Evolutionary conservation across 108 stramenopile genomes (phyloP).

Genomic region (Nitzschia inconspicua): DNA sequence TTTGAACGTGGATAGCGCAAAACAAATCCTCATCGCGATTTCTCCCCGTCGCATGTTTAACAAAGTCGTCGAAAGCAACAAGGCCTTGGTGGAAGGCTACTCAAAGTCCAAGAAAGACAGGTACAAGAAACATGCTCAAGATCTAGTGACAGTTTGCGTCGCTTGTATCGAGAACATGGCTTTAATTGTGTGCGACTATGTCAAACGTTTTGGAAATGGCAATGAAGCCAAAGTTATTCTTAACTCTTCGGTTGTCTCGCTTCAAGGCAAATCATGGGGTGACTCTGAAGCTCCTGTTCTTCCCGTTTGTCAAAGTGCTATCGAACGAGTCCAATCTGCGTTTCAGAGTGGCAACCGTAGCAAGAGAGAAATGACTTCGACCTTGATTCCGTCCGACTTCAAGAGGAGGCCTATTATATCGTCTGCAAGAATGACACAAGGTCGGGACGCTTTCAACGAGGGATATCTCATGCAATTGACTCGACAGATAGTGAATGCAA

Average conservation of each 20-base stretch:
- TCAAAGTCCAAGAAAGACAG: conserved; percentile 34
- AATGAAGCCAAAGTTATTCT: conserved; percentile 30
- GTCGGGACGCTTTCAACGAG: conserved; percentile 14
- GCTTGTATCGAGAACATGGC: conserved; percentile 62
- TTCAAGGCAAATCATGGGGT: conserved; percentile 30
- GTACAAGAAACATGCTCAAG: conserved; percentile 34
- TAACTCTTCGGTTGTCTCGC: conserved; percentile 23
- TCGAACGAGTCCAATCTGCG: conserved; percentile 36
- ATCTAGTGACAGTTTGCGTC: conserved; percentile 42
- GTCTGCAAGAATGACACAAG: conserved; percentile 7
- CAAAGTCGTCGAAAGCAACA: conserved; percentile 32
- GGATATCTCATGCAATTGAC: conserved; percentile 42
- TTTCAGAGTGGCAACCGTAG: conserved; percentile 6
- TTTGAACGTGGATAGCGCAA: conserved; percentile 21
- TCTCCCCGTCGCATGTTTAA: conserved; percentile 32
- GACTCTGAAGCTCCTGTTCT: conserved; percentile 24
- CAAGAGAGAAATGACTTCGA: conserved; percentile 1
- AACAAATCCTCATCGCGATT: conserved; percentile 23
- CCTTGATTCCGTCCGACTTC: conserved; percentile 13
- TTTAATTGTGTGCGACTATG: conserved; percentile 36
- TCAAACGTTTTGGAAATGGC: conserved; percentile 28
- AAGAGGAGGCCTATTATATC: conserved; percentile 18
- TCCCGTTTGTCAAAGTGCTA: conserved; percentile 35
- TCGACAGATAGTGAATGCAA: conserved; percentile 30
- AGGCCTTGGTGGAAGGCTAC: conserved; percentile 26